Evolutionary conservation across 768 basidiomycete genomes (phyloP), one percentile per base, ranked within the genome.

Genomic region (Strobilomyces echinocephalus): DNA sequence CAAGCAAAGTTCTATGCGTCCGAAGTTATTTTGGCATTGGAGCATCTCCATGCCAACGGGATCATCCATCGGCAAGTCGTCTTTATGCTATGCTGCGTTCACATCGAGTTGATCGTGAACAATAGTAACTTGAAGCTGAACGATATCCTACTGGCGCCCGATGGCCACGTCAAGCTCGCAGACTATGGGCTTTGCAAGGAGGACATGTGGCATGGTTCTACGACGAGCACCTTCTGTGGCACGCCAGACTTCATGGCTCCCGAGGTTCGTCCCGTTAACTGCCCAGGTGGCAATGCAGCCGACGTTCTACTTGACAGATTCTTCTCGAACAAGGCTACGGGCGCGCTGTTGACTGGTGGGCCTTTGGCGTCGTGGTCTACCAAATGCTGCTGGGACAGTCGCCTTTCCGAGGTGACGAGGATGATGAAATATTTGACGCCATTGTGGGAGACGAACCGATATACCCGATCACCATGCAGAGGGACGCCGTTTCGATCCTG

Each of bases 191-290:
- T 99, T 42, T 99, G 97, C 74, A 99, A 99, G 69, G 97, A 98
- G 67, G 92, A 98, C 18, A 98, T 99, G 95, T 95, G 91, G 91
- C 84, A 79, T 60, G 94, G 94, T 15, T 84, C 87, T 63, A 97
- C 95, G 20, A 99, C 97, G 3, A 93, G 91, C 70, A 99, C 97
- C 4, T 99, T 99, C 74, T 99, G 97, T 73, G 97, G 97, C 49
- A 99, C 97, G 16, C 97, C 97, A 0, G 97, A 99, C 69, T 98
- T 98, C 72, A 98, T 99, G 97, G 97, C 97, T 20, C 97, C 97
- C 4, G 97, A 99, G 81, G 95, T 95, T 55, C 38, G 78, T 58
- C 34, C 18, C 11, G n/a, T 39, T 8, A 21, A 24, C 18, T 47
- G n/a, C 21, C 20, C 11, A 34, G 30, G 38, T 10, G 20, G 18